phyloP scores from a whole-genome alignment of 1,284 basidiomycete species.

The Microbotryum violaceum region DNA sequence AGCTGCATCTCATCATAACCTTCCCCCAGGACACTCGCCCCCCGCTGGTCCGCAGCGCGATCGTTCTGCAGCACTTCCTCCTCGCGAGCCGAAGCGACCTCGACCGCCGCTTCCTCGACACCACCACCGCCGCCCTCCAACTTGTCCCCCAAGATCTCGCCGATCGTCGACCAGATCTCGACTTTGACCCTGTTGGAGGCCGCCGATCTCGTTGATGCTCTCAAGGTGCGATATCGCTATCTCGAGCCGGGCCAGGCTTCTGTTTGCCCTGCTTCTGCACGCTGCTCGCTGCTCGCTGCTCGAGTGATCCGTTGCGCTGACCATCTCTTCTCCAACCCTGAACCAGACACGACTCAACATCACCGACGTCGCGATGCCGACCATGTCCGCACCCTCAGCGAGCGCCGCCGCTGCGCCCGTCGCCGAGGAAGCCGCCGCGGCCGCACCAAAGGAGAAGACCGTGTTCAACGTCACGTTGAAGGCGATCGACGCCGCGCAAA shows the following conservation, averaged over 20 bases:
- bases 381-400: constrained; percentile 57
- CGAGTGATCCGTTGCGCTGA: not conserved
- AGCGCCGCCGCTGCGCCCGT: constrained; percentile 54
- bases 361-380: constrained; percentile 91
- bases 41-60: not conserved
- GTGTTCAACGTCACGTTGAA: constrained; percentile 92
- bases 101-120: constrained; percentile 9
- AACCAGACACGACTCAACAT: constrained; percentile 84
- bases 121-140: constrained; percentile 9
- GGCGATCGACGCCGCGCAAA: constrained; percentile 78
- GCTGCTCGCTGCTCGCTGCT: not conserved
- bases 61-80: constrained; percentile 15
- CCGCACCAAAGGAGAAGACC: constrained; percentile 88
- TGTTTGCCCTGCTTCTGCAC: not conserved
- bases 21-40: not conserved
- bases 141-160: constrained; percentile 56
- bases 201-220: constrained; percentile 82
- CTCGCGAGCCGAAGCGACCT: constrained; percentile 8
- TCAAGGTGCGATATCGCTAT: constrained; percentile 60
- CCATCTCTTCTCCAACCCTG: not conserved
- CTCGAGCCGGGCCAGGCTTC: not conserved
- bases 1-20: too few species aligned
- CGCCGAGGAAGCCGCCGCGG: constrained; percentile 21
- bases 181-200: constrained; percentile 86
- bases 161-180: constrained; percentile 91